These are phyloP conservation scores for Aspergillus hiratsukae DNA, from an alignment of 2,329 filamentous ascomycete species.

Conservation along the genomic window DNA sequence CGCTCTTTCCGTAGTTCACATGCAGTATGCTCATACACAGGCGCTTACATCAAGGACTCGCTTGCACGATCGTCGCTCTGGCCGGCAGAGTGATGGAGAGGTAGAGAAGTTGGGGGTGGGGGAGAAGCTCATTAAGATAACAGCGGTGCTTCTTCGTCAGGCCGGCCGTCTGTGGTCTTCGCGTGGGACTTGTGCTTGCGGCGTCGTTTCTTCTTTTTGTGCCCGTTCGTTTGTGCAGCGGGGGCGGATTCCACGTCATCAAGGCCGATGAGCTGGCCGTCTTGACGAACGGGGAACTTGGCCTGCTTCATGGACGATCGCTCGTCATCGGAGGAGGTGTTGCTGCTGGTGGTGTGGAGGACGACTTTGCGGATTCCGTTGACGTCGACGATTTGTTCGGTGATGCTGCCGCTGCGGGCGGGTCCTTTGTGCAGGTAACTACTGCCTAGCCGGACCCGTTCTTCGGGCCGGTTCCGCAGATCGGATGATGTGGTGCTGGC, in stretches of 20 bases:
- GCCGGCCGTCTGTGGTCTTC: constrained; percentile 2
- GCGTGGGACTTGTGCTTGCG: constrained; percentile 12
- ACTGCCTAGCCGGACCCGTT: constrained; percentile 21
- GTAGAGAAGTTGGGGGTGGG: background rate
- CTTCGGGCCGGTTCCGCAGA: constrained; percentile 15
- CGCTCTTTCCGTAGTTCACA: background rate
- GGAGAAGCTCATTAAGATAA: constrained; percentile 5
- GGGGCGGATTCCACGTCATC: constrained; percentile 5
- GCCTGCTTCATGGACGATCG: background rate
- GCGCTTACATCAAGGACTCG: background rate
- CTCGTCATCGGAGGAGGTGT: constrained; percentile 39
- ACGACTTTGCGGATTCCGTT: constrained; percentile 73
- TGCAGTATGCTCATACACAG: background rate
- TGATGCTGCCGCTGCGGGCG: constrained; percentile 70
- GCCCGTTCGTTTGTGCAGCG: background rate
- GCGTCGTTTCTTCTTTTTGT: constrained; percentile 25
- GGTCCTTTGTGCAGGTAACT: constrained; percentile 42
- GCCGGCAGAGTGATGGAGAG: constrained; percentile 13
- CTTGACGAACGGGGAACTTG: constrained; percentile 11
- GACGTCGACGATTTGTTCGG: constrained; percentile 70
- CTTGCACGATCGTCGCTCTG: constrained; percentile 7
- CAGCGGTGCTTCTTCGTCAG: constrained; percentile 12
- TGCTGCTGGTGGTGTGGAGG: constrained; percentile 62
- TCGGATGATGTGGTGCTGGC: constrained; percentile 22
- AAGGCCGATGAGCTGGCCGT: constrained; percentile 10